Base-by-base conservation (phyloP, 768 basidiomycete genomes). In the Auricularia cornea region DNA sequence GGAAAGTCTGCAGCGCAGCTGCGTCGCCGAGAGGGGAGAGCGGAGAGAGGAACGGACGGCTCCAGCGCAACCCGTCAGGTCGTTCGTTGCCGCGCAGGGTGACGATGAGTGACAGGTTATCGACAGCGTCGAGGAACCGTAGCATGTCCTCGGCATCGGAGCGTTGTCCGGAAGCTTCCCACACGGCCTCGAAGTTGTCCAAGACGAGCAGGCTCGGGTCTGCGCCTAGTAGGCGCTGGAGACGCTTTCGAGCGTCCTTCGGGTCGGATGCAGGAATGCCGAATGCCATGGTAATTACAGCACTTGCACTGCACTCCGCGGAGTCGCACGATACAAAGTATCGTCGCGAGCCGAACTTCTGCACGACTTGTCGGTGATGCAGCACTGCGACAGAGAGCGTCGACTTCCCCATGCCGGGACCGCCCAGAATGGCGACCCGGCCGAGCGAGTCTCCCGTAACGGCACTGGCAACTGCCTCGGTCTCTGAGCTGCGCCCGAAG, bases 371-470 rank as follows among this genome's bases (percentile, higher is more conserved):
- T n/a, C 63, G 31, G 31, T 71, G 64, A 38, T 74, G 67, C 40
- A 73, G 69, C 23, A 77, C 71, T 3, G 73, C 72, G 6, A 76
- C 69, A 2, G 78, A 75, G 32, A 74, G 64, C 3, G 75, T 67
- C 3, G 78, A 77, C 66, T 79, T 79, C 18, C 78, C 77, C 66
- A 77, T 77, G 20, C 78, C 78, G 2, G 76, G 78, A 3, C 62
- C 38, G 8, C 72, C 72, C 35, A 72, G 66, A 60, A 72, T 66
- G 56, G 60, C 67, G 59, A 62, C 51, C 28, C 16, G 63, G 12
- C 18, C 54, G 14, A 26, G 54, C 1, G 14, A 16, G 26, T 26
- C 54, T 8, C 28, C 23, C 8, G 8, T 11, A 30, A 57, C 8
- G 8, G 14, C 16, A 26, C 28, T 16, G 14, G 29, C 28, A 28